These are phyloP conservation scores for Coemansia sp. DNA, from an alignment of 192 early-diverging fungal species.

Conservation along the genomic window DNA sequence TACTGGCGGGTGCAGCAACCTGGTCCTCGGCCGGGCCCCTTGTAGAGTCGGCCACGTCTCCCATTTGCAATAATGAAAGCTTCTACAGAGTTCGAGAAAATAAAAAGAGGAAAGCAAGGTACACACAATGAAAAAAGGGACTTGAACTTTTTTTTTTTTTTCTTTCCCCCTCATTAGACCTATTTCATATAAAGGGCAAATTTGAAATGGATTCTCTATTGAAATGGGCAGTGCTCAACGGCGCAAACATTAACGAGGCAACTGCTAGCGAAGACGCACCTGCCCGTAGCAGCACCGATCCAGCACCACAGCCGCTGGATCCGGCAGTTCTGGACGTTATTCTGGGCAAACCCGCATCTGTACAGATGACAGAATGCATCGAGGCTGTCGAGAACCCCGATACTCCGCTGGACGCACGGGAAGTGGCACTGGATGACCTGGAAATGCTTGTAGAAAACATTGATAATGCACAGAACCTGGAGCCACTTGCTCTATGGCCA, in stretches of 20 bases:
- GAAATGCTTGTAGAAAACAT: conserved; percentile 86
- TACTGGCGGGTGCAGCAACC: background rate
- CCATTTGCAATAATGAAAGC: background rate
- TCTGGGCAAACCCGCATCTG: conserved; percentile 86
- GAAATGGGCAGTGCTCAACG: conserved; percentile 70
- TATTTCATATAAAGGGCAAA: background rate
- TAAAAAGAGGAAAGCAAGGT: conserved; percentile 8
- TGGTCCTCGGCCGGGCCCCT: background rate
- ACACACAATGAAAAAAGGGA: conserved; percentile 3
- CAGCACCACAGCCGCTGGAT: conserved; percentile 57
- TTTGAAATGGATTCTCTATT: conserved; percentile 66
- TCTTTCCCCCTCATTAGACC: background rate
- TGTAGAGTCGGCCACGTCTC: conserved; percentile 9
- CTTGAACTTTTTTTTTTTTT: background rate
- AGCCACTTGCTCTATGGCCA: conserved; percentile 86
- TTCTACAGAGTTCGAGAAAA: conserved; percentile 8
- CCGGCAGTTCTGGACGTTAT: conserved; percentile 89
- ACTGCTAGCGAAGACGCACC: conserved; percentile 69
- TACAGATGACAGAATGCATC: conserved; percentile 83
- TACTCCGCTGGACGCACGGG: conserved; percentile 61
- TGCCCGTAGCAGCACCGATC: conserved; percentile 17
- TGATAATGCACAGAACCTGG: conserved; percentile 88
- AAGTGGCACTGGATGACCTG: conserved; percentile 86
- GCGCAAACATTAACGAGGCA: conserved; percentile 56
- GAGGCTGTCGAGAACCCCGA: conserved; percentile 60